These are phyloP conservation scores for Mycena crocata DNA, from an alignment of 768 basidiomycete genomes.

Conservation along the genomic window DNA sequence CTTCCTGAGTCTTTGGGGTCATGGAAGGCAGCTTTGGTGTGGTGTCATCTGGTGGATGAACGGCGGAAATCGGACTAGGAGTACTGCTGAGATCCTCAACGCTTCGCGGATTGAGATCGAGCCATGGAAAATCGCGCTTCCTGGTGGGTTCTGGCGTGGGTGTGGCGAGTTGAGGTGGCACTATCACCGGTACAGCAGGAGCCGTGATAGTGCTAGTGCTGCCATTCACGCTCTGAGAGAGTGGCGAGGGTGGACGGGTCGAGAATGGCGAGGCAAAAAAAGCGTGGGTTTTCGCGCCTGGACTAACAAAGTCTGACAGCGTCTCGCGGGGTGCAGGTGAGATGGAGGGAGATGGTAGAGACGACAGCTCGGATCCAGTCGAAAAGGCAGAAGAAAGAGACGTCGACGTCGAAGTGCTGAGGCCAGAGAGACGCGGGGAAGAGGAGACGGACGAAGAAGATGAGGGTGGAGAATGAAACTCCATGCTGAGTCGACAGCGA, in stretches of 20 bases:
- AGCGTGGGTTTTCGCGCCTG: slow-evolving; percentile 57
- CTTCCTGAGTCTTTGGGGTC: slow-evolving; percentile 25
- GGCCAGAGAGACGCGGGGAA: slow-evolving; percentile 31
- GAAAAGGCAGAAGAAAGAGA: slow-evolving; percentile 33
- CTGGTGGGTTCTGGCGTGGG: slow-evolving; percentile 4
- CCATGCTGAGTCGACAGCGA: slow-evolving; percentile 20
- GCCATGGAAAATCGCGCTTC: slow-evolving; percentile 29
- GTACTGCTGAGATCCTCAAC: slow-evolving; percentile 22
- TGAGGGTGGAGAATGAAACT: slow-evolving; percentile 30
- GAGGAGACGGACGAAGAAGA: slow-evolving; percentile 32
- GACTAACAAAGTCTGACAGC: slow-evolving; percentile 26
- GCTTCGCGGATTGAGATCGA: slow-evolving; percentile 17
- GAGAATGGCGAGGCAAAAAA: slow-evolving; percentile 61
- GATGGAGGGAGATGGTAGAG: slow-evolving; percentile 31
- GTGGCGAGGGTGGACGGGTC: slow-evolving; percentile 51
- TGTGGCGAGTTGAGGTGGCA: slow-evolving; percentile 21
- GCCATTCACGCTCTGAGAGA: slow-evolving; percentile 36
- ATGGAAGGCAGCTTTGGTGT: slow-evolving; percentile 34
- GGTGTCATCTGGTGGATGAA: slow-evolving; percentile 21
- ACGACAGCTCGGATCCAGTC: slow-evolving; percentile 31
- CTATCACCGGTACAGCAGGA: slow-evolving; percentile 37
- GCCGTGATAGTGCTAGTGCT: slow-evolving; percentile 32
- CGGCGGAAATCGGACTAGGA: slow-evolving; percentile 19
- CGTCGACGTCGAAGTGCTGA: slow-evolving; percentile 34
- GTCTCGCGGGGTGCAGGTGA: slow-evolving; percentile 29